These are phyloP conservation scores for Candida methanosorbosa DNA, from an alignment of 805 yeast genomes.

Conservation along the genomic window DNA sequence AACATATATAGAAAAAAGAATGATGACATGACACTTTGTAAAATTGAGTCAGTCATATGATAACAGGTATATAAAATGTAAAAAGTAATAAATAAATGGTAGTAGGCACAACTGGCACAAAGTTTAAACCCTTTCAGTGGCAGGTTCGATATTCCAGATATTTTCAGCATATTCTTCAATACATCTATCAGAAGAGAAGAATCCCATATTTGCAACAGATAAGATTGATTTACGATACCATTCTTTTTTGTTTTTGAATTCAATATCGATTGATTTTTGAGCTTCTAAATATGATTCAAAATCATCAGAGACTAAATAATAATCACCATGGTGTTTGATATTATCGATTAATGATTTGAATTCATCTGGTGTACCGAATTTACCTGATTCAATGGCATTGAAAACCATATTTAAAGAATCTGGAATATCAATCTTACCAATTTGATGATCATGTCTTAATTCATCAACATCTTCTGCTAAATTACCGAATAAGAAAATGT, in stretches of 20 bases:
- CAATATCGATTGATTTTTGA: constrained; percentile 66
- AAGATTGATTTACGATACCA: constrained; percentile 75
- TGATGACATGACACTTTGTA: no score
- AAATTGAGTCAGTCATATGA: background rate
- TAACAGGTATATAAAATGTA: background rate
- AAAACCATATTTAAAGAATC: constrained; percentile 55
- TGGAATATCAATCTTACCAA: constrained; percentile 52
- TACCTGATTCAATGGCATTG: constrained; percentile 54
- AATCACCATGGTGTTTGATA: constrained; percentile 68
- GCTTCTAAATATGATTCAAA: constrained; percentile 82
- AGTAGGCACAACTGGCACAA: no score
- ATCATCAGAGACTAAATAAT: constrained; percentile 82
- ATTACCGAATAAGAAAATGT: constrained; percentile 86
- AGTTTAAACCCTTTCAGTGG: constrained; percentile 15
- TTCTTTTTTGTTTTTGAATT: constrained; percentile 55
- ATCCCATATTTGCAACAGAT: constrained; percentile 89
- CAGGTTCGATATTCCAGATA: constrained; percentile 56
- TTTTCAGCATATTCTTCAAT: constrained; percentile 51
- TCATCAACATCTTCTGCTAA: constrained; percentile 86
- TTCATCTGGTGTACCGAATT: constrained; percentile 61
- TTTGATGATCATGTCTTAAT: constrained; percentile 65
- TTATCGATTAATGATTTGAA: constrained; percentile 62
- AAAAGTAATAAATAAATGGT: background rate
- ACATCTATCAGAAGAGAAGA: constrained; percentile 60
- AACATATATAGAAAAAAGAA: no score